A percentile compares a stretch with the other conserved stretches of the same genome.
These are phyloP conservation scores for Cyclospora cayetanensis DNA, from an alignment of 169 alveolate species.

Conservation along the genomic window DNA sequence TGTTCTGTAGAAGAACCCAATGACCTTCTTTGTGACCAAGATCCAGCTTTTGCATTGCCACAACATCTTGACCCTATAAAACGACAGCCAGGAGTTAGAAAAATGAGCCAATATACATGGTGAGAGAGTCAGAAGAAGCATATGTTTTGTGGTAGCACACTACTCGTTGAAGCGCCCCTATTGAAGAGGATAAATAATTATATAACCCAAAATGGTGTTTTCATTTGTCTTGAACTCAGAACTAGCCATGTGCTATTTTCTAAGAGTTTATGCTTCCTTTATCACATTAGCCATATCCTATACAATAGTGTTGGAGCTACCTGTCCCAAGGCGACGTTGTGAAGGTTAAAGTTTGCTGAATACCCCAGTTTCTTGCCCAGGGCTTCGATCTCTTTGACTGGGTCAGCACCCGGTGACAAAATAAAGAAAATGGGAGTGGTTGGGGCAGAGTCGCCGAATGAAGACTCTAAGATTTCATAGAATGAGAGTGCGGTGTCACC, in stretches of 20 bases:
- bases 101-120: neutral
- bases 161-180: too few species aligned
- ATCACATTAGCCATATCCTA: too few species aligned
- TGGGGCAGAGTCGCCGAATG: constrained; percentile 90
- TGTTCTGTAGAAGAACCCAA: constrained; percentile 94
- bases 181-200: too few species aligned
- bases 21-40: constrained; percentile 88
- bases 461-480: constrained; percentile 86
- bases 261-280: too few species aligned
- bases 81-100: neutral
- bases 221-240: too few species aligned
- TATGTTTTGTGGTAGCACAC: too few species aligned
- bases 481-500: constrained; percentile 92
- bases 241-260: too few species aligned
- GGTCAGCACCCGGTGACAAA: constrained; percentile 96
- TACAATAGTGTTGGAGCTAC: too few species aligned
- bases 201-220: too few species aligned
- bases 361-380: constrained; percentile 86
- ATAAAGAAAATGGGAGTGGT: constrained; percentile 93
- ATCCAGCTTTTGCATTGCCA: constrained; percentile 83
- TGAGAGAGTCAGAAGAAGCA: neutral
- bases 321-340: constrained; percentile 93
- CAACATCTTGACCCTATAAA: constrained; percentile 94
- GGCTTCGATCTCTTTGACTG: constrained; percentile 88
- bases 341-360: constrained; percentile 88